Conservation (phyloP, 169 alveolate species). For the Plasmodium coatneyi region DNA sequence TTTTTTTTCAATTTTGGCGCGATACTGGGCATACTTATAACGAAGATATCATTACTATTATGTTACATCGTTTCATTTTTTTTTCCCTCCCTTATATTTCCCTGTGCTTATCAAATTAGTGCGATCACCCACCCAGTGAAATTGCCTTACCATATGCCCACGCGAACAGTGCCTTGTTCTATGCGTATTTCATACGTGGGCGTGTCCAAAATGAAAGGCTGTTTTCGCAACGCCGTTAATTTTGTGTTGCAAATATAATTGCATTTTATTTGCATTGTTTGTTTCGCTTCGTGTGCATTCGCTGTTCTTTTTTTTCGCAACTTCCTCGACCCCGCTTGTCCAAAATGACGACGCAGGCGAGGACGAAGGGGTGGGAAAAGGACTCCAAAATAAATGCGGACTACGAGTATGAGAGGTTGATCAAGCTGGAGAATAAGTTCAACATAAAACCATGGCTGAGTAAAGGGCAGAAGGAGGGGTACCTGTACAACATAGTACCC, state of each 20-base stretch:
- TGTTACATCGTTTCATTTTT: neutral
- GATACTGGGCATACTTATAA: neutral
- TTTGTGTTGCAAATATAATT: neutral
- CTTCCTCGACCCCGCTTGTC: neutral
- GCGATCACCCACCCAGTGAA: neutral
- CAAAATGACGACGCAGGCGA: slow-evolving; percentile 36
- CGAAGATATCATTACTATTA: neutral
- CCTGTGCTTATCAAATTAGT: neutral
- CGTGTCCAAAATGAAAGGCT: neutral
- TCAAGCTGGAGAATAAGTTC: slow-evolving; percentile 46
- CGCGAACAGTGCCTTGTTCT: neutral
- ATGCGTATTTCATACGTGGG: neutral
- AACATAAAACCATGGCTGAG: slow-evolving; percentile 75
- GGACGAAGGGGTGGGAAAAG: slow-evolving; percentile 74
- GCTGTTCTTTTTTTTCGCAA: neutral
- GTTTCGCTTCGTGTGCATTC: neutral
- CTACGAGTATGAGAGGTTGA: slow-evolving; percentile 43
- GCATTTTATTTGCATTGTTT: neutral
- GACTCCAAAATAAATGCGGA: slow-evolving; percentile 69
- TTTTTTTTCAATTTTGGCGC: neutral
- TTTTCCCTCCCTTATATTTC: neutral
- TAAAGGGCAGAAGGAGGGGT: slow-evolving; percentile 84
- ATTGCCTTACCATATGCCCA: neutral
- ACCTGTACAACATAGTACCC: slow-evolving; percentile 89
- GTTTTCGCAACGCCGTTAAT: neutral